These are phyloP conservation scores for Taiozyma sp. DNA, from an alignment of 1,139 yeast genomes.

Conservation along the genomic window DNA sequence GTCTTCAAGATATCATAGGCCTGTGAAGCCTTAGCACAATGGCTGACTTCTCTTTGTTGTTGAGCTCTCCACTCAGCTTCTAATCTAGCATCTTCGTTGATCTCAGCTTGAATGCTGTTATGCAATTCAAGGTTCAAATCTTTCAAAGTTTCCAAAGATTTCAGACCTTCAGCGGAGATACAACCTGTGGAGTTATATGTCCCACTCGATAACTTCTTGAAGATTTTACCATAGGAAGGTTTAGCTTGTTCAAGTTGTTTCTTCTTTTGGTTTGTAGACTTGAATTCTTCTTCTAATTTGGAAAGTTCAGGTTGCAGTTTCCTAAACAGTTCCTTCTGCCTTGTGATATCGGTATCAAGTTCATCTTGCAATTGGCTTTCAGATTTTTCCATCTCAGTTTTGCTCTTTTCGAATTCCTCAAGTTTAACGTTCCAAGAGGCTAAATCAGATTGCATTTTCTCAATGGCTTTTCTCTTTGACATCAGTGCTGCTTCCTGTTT, in stretches of 20 bases:
- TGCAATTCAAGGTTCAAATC: constrained; percentile 27
- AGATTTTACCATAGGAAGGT: constrained; percentile 24
- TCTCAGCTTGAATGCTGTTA: constrained; percentile 25
- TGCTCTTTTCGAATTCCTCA: constrained; percentile 21
- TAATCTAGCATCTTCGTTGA: constrained; percentile 26
- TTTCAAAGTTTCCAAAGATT: constrained; percentile 22
- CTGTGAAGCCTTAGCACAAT: constrained; percentile 18
- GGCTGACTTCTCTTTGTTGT: constrained; percentile 23
- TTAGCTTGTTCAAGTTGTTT: constrained; percentile 27
- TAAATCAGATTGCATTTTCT: constrained; percentile 28
- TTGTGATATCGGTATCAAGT: constrained; percentile 21
- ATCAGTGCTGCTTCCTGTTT: constrained; percentile 26
- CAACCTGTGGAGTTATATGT: constrained; percentile 30
- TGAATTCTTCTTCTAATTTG: constrained; percentile 36
- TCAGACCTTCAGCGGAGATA: constrained; percentile 27
- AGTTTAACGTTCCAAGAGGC: constrained; percentile 27
- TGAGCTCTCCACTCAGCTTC: constrained; percentile 33
- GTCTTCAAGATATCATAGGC: constrained; percentile 7
- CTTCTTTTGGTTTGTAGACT: constrained; percentile 25
- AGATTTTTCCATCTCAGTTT: constrained; percentile 16
- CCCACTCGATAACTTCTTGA: constrained; percentile 24
- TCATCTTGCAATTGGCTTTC: constrained; percentile 23
- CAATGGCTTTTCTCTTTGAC: constrained; percentile 25
- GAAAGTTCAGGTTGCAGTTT: constrained; percentile 26
- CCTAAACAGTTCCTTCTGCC: constrained; percentile 22